Evolutionary conservation across 2,329 filamentous ascomycete species (phyloP), one percentile per base, ranked within the genome.

Genomic region (Cladophialophora bantiana): DNA sequence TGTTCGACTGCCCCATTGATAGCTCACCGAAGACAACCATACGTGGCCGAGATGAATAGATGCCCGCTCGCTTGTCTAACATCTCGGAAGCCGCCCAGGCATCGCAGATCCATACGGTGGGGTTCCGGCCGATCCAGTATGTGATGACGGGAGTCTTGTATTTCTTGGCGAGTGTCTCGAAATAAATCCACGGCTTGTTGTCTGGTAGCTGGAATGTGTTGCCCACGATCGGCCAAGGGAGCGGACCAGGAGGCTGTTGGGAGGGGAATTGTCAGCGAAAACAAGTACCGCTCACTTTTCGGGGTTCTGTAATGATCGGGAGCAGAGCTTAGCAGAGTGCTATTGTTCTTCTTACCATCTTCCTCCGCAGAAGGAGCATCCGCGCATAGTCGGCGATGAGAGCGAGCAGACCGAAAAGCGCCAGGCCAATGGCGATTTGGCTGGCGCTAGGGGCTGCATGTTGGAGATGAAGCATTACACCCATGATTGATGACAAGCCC

Each of bases 141-240:
- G 85, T 87, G 56, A 87, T 83, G 6, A 87, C 71, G 0, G 83
- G 82, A 0, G 81, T 77, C 4, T 82, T 75, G 71, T 85, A 83
- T 55, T 77, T 72, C 69, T 84, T 83, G 3, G 85, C 83, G 0
- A 86, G 75, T 69, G 83, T 73, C 62, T 87, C 84, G 69, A 87
- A 86, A 74, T 83, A 84, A 31, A 86, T 79, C 85, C 85, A 88
- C 2, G 85, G 85, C 71, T 87, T 86, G 63, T 78, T 79, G 31
- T 83, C 79, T 1, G 85, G 85, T 3, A 87, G 78, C 67, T 81
- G 81, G 64, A 84, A 85, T 0, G 84, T 87, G 71, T 86, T 87
- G 38, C 85, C 85, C 3, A 87, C 76, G 36, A 87, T 79, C 4
- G 85, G 85, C 68, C 79, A 79, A 1, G 85, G 85, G 2, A 85